These are phyloP conservation scores for Globisporangium nagaii DNA, from an alignment of 352 stramenopile species.

Conservation along the genomic window DNA sequence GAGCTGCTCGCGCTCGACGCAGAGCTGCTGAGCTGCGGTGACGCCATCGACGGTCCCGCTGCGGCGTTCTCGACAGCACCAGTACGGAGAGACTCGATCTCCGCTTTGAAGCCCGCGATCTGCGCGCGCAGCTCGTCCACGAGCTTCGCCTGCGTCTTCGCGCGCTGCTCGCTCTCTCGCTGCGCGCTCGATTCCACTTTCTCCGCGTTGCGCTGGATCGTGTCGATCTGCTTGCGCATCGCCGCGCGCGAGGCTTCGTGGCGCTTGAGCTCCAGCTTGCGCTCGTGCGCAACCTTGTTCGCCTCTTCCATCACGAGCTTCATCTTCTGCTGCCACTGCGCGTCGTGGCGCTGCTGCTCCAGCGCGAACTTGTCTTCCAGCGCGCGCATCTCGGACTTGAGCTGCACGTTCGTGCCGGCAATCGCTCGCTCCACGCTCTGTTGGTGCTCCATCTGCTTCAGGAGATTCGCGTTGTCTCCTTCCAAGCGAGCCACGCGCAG, in stretches of 20 bases:
- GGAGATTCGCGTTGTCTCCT: slow-evolving; percentile 20
- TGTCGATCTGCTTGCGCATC: slow-evolving; percentile 14
- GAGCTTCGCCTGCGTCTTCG: slow-evolving; percentile 4
- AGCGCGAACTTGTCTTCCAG: slow-evolving; percentile 43
- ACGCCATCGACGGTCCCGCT: neutral
- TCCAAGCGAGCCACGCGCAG: slow-evolving; percentile 26
- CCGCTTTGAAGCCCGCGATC: slow-evolving; percentile 1
- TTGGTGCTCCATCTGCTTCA: slow-evolving; percentile 16
- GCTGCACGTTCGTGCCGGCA: slow-evolving; percentile 19
- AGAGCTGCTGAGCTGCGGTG: neutral
- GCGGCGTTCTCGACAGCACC: neutral
- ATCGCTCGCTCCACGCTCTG: slow-evolving; percentile 20
- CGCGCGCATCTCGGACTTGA: slow-evolving; percentile 39
- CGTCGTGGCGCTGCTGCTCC: slow-evolving; percentile 30
- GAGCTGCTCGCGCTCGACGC: slow-evolving; percentile 2
- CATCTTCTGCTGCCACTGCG: slow-evolving; percentile 38
- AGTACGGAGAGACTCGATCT: slow-evolving; percentile 1
- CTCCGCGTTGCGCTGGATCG: slow-evolving; percentile 12
- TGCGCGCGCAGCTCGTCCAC: slow-evolving; percentile 9
- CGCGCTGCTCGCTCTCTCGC: slow-evolving; percentile 8
- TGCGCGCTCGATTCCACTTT: slow-evolving; percentile 7
- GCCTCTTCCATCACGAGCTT: slow-evolving; percentile 42
- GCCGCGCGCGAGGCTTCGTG: slow-evolving; percentile 10
- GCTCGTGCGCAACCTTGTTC: slow-evolving; percentile 44
- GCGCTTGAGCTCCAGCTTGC: slow-evolving; percentile 41